A percentile compares a stretch with the other conserved stretches of the same genome.
These are phyloP conservation scores for Euryodendron excelsum DNA, from an alignment of 148 eudicot genomes.

Conservation along the genomic window DNA sequence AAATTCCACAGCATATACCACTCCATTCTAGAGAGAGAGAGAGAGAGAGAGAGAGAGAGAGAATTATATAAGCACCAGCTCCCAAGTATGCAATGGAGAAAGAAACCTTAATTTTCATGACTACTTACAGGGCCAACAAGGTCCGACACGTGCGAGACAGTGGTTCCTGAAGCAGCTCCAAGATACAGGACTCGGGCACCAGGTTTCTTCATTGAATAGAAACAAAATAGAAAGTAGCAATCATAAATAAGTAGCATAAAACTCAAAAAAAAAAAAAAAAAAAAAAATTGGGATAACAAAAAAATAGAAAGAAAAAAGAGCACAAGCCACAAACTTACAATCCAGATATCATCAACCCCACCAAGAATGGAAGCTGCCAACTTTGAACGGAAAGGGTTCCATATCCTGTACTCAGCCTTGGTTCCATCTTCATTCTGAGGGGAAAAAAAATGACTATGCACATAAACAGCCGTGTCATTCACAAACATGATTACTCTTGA, in stretches of 20 bases:
- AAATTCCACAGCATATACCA: conserved; percentile 79
- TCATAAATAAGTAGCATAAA: background rate
- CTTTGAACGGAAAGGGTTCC: conserved; percentile 91
- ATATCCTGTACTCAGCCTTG: conserved; percentile 79
- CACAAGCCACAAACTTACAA: conserved; percentile 43
- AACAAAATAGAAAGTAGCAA: background rate
- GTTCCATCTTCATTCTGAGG: conserved; percentile 74
- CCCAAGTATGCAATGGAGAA: background rate
- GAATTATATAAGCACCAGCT: background rate
- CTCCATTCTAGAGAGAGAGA: conserved; percentile 44
- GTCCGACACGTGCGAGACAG: conserved; percentile 86
- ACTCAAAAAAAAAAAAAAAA: background rate
- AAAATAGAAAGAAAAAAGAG: background rate
- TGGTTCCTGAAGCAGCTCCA: conserved; percentile 91
- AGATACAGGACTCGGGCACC: conserved; percentile 71
- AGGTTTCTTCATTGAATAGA: conserved; percentile 37
- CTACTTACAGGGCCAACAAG: conserved; percentile 71
- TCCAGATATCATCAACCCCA: conserved; percentile 81
- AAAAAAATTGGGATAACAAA: background rate
- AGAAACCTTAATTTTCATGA: too few relatives aligned
- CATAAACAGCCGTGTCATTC: background rate
- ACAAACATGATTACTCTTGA: background rate
- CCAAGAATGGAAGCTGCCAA: conserved; percentile 86
- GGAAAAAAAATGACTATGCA: background rate
- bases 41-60: background rate